phyloP scores from a whole-genome alignment of 2,329 filamentous ascomycete genomes.

The Pseudogymnoascus sp. region DNA sequence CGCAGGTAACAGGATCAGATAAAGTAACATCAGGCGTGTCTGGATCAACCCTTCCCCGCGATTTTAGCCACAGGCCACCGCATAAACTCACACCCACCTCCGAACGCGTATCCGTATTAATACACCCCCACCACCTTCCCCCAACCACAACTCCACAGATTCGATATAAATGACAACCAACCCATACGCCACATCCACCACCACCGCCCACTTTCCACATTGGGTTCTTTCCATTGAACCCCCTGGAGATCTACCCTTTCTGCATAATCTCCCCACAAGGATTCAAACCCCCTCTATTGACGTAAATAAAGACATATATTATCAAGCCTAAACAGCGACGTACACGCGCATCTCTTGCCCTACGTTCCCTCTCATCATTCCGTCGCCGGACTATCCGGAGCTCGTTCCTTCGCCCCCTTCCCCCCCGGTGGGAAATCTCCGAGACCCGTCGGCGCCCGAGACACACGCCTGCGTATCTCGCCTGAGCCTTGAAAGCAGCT shows the following conservation, averaged over 20 bases:
- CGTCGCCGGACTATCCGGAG: neutral
- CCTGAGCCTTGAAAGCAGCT: neutral
- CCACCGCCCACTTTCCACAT: neutral
- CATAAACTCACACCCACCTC: neutral
- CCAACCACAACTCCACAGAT: slow-evolving; percentile 2
- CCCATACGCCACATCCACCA: slow-evolving; percentile 2
- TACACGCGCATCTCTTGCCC: neutral
- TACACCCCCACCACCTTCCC: neutral
- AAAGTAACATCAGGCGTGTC: neutral
- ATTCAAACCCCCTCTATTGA: neutral
- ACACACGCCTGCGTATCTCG: neutral
- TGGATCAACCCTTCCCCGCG: neutral
- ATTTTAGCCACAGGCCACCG: neutral
- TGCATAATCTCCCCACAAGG: neutral
- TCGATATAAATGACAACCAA: slow-evolving; percentile 7
- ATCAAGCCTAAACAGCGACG: neutral
- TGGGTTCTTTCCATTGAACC: neutral
- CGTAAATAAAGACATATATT: neutral
- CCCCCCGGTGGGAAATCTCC: neutral
- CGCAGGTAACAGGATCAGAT: neutral
- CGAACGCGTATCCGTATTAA: neutral
- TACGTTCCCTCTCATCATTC: neutral
- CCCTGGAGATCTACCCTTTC: slow-evolving; percentile 1
- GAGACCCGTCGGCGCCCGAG: slow-evolving; percentile 3
- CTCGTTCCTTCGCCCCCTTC: neutral